Evolutionary conservation across 805 yeast species (phyloP), one percentile per base, ranked within the genome.

Genomic region (Kodamaea hsintzibuensis): DNA sequence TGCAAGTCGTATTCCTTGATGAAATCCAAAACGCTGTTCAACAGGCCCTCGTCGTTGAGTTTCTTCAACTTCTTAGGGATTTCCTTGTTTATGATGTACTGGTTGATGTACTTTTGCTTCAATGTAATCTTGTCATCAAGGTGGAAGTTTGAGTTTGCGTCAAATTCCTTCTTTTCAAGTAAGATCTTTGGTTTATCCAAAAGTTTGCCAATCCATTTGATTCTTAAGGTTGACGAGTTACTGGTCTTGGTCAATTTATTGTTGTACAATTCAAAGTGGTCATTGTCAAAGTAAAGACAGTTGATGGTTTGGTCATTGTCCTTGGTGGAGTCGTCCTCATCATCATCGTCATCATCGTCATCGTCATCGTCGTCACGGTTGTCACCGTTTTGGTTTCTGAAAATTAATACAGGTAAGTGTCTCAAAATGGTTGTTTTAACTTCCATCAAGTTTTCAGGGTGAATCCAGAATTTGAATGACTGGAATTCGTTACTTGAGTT

Each of bases 361-460:
- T 70, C 80, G 43, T 68, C 74, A 42, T 80, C 82, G 54, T 79
- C 84, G 40, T 67, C 74, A 43, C 79, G 82, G 54, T 79, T 83
- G 51, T 74, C 74, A 47, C 70, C 79, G 53, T 78, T 77, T 49
- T 72, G 79, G 60, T 80, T 77, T 56, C 62, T 69, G 65, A 91
- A 95, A 47, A 93, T 88, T 57, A 93, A 79, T 5, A 92, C 96
- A 1, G 99, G 99, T 60, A 93, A 81, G 64, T 91, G 96, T 69
- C 98, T 87, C 67, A 93, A 81, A 60, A 93, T 89, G 55, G 91
- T 85, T n/a, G 98, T 91, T 75, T 93, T 93, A 53, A 92, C 97
- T 73, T 93, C 98, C 97, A 93, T 92, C 67, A 95, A 70, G 68
- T 91, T 89, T 62, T 95, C 99, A n/a, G 93, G 92, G 69, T 93